A percentile compares a stretch with the other conserved stretches of the same genome.
Evolutionary conservation across 1,284 basidiomycete species (phyloP).

Genomic region (Ustilago hordei): DNA sequence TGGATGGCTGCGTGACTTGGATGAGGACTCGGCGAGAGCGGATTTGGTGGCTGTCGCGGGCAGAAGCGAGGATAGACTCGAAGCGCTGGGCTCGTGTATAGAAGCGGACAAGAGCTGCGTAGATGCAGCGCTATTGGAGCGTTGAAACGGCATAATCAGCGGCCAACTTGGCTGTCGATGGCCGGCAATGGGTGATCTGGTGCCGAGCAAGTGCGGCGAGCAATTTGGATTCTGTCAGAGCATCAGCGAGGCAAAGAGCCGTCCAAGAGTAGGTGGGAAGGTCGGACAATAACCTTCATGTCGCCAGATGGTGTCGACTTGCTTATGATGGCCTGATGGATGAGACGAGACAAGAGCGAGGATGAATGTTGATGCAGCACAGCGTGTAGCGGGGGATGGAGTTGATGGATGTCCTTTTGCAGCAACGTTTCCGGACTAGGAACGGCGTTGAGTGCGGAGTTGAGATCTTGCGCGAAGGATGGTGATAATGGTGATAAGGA

Average conservation of each 20-base stretch:
- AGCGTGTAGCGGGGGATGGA: not conserved
- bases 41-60: conserved; percentile 26
- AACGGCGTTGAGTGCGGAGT: not conserved
- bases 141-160: conserved; percentile 33
- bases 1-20: conserved; percentile 14
- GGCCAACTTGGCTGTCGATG: not conserved
- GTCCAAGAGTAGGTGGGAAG: conserved; percentile 2
- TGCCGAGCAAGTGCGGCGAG: not conserved
- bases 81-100: not conserved
- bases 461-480: not conserved
- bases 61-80: conserved; percentile 8
- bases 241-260: conserved; percentile 23
- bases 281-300: conserved; percentile 14
- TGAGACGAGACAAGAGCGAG: not conserved
- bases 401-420: not conserved
- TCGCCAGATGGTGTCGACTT: conserved; percentile 7
- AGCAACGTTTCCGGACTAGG: not conserved
- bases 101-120: conserved; percentile 25
- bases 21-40: conserved; percentile 31
- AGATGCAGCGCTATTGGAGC: conserved; percentile 26
- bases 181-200: not conserved
- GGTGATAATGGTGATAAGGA: not conserved
- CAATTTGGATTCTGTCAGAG: not conserved
- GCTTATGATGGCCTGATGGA: conserved; percentile 3
- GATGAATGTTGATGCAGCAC: not conserved